These are phyloP conservation scores for Geotrichum fermentans DNA, from an alignment of 1,139 yeast genomes.

Conservation along the genomic window DNA sequence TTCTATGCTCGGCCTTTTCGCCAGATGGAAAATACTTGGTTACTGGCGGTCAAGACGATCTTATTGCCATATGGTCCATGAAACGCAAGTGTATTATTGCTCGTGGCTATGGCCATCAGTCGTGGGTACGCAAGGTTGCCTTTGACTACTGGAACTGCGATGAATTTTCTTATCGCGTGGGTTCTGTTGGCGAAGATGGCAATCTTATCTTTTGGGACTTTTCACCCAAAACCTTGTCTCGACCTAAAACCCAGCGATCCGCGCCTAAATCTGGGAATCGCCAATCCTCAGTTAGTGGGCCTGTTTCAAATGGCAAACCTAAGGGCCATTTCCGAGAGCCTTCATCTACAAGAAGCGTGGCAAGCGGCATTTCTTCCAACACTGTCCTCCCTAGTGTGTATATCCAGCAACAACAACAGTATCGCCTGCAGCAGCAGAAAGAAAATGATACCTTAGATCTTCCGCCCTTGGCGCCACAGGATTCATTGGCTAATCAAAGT, in stretches of 20 bases:
- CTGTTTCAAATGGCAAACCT: background rate
- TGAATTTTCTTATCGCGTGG: conserved; percentile 47
- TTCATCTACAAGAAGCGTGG: conserved; percentile 1
- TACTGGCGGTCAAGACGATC: conserved; percentile 48
- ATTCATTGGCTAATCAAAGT: background rate
- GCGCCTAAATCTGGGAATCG: background rate
- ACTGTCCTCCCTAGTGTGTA: conserved; percentile 3
- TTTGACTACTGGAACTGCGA: conserved; percentile 42
- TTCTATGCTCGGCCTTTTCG: conserved; percentile 54
- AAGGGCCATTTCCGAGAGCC: conserved; percentile 5
- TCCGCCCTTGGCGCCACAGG: conserved; percentile 1
- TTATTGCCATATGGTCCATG: conserved; percentile 37
- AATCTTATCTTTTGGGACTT: conserved; percentile 68
- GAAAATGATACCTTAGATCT: background rate
- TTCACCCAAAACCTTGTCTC: conserved; percentile 51
- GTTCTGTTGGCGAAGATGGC: conserved; percentile 71
- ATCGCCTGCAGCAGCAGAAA: background rate
- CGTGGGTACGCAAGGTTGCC: conserved; percentile 53
- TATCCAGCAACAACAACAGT: conserved; percentile 14
- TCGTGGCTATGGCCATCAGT: conserved; percentile 59
- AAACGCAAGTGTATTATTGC: conserved; percentile 34
- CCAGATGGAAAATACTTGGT: conserved; percentile 60
- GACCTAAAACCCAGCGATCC: conserved; percentile 27
- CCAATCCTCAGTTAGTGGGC: background rate
- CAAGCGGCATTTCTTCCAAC: background rate